phyloP scores from a whole-genome alignment of 1,139 yeast genomes.

The Yamadazyma triangularis region DNA sequence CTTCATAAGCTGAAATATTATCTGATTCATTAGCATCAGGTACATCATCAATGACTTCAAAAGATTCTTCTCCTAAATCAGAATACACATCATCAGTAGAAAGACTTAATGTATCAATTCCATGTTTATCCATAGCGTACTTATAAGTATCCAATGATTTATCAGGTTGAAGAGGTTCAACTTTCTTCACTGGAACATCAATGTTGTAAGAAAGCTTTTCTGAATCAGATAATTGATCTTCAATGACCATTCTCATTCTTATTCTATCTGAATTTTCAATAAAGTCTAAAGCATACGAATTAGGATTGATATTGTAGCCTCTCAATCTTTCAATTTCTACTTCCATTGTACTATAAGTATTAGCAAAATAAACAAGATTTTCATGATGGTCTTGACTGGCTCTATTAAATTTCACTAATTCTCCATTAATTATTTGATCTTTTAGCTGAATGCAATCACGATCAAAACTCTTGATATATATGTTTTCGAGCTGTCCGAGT shows the following conservation, averaged over 20 bases:
- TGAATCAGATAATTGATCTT: constrained; percentile 43
- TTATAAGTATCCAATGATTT: constrained; percentile 14
- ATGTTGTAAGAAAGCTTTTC: constrained; percentile 40
- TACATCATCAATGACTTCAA: constrained; percentile 25
- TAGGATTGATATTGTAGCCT: constrained; percentile 7
- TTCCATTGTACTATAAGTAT: constrained; percentile 44
- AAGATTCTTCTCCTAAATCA: constrained; percentile 8
- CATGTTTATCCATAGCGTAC: constrained; percentile 15
- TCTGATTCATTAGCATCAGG: constrained; percentile 17
- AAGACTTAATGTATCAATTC: constrained; percentile 24
- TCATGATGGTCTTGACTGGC: constrained; percentile 62
- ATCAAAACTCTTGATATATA: constrained; percentile 35
- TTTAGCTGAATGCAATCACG: constrained; percentile 46
- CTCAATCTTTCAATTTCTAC: constrained; percentile 36
- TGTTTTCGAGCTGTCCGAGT: constrained; percentile 33
- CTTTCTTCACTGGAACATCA: constrained; percentile 32
- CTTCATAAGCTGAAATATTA: constrained; percentile 43
- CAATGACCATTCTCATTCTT: constrained; percentile 53
- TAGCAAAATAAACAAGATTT: constrained; percentile 46
- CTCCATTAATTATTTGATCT: constrained; percentile 42
- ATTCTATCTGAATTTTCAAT: constrained; percentile 67
- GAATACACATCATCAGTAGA: constrained; percentile 15
- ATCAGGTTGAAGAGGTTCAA: constrained; percentile 7
- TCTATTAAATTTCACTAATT: constrained; percentile 45
- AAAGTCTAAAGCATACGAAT: constrained; percentile 49